phyloP scores from a whole-genome alignment of 306 rosid genomes.

The Canavalia gladiata region DNA sequence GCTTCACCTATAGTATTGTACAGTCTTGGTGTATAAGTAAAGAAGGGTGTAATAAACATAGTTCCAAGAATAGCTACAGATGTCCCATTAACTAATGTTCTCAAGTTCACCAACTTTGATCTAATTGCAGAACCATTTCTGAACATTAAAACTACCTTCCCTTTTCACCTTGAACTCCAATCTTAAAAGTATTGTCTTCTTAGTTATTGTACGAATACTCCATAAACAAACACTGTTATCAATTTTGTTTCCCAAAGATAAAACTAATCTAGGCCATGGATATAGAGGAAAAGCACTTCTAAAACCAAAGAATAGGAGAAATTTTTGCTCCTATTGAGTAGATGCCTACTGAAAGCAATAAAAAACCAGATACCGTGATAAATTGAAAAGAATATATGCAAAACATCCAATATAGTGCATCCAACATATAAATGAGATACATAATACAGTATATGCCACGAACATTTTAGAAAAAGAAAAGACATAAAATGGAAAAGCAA shows the following conservation, averaged over 20 bases:
- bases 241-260: not conserved
- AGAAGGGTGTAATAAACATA: too few relatives aligned
- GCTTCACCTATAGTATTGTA: not conserved
- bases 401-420: not conserved
- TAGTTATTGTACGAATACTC: not conserved
- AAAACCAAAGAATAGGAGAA: not conserved
- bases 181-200: not conserved
- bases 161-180: constrained; percentile 4
- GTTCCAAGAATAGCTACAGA: not conserved
- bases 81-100: constrained; percentile 1
- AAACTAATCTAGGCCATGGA: constrained; percentile 12
- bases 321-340: not conserved
- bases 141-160: not conserved
- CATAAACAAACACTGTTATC: not conserved
- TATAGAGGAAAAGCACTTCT: not conserved
- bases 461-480: not conserved
- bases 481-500: not conserved
- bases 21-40: not conserved
- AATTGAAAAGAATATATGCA: not conserved
- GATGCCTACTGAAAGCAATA: constrained; percentile 1
- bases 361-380: not conserved
- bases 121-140: constrained; percentile 12
- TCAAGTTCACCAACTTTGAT: not conserved
- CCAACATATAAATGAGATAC: not conserved
- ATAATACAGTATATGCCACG: not conserved